These are phyloP conservation scores for Hawksworthiomyces lignivorus DNA, from an alignment of 2,329 filamentous ascomycete species.

Conservation along the genomic window DNA sequence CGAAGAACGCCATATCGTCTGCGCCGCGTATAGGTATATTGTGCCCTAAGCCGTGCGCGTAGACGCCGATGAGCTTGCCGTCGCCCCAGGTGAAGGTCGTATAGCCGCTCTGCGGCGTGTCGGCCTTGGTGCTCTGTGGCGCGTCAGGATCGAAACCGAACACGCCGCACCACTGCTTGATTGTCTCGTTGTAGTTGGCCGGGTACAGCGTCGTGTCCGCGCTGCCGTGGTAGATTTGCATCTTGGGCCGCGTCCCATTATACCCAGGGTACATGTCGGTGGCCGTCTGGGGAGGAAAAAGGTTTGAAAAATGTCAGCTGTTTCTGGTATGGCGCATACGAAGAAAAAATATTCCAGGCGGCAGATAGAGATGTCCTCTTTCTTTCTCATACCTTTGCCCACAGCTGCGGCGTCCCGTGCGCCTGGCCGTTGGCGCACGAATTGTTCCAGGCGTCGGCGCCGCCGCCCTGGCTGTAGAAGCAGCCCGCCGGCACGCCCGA, in stretches of 20 bases:
- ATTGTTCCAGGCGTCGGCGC: conserved; percentile 40
- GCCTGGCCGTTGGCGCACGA: conserved; percentile 41
- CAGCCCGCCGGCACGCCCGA: conserved; percentile 37
- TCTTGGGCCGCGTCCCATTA: conserved; percentile 39
- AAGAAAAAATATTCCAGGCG: too few relatives aligned
- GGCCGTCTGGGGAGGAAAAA: conserved; percentile 36
- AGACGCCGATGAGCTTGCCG: conserved; percentile 13
- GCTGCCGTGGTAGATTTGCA: conserved; percentile 52
- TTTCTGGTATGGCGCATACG: too few relatives aligned
- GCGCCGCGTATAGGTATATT: conserved; percentile 8
- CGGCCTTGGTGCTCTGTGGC: conserved; percentile 11
- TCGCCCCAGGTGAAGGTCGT: conserved; percentile 19
- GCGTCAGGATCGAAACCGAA: conserved; percentile 29
- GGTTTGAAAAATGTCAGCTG: too few relatives aligned
- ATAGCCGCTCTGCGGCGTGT: conserved; percentile 19
- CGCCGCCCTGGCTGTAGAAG: conserved; percentile 31
- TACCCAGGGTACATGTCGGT: conserved; percentile 42
- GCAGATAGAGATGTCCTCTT: too few relatives aligned
- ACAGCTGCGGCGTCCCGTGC: conserved; percentile 34
- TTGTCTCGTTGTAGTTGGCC: conserved; percentile 48
- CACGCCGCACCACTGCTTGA: conserved; percentile 48
- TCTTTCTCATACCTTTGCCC: too few relatives aligned
- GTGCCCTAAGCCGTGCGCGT: conserved; percentile 13
- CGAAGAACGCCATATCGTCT: conserved; percentile 13
- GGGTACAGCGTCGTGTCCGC: conserved; percentile 41